These are phyloP conservation scores for Plasmodium adleri DNA, from an alignment of 169 alveolate genomes.

Conservation along the genomic window DNA sequence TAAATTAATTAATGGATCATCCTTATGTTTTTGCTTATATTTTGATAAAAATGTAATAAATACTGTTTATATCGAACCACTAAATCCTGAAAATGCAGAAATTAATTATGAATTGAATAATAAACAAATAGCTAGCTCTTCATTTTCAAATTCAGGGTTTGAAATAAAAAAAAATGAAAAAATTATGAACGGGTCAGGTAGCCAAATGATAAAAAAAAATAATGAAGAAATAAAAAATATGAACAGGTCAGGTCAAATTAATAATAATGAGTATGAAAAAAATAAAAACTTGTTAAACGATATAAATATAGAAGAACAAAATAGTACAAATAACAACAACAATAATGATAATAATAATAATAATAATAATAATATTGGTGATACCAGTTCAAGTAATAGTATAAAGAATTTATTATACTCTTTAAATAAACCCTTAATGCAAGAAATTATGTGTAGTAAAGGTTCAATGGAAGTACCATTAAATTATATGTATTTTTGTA, in stretches of 20 bases:
- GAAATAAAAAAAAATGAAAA: not conserved
- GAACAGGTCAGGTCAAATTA: too few relatives aligned
- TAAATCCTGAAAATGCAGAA: constrained; percentile 38
- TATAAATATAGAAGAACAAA: not conserved
- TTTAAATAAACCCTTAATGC: constrained; percentile 21
- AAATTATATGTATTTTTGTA: constrained; percentile 56
- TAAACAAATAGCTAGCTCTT: not conserved
- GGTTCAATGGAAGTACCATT: constrained; percentile 36
- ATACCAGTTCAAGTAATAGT: not conserved
- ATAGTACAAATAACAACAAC: too few relatives aligned
- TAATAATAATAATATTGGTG: not conserved
- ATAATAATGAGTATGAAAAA: too few relatives aligned
- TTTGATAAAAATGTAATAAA: constrained; percentile 30
- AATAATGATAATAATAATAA: not conserved
- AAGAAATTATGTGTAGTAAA: constrained; percentile 28
- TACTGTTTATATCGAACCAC: constrained; percentile 52
- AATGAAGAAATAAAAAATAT: too few relatives aligned
- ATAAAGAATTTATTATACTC: constrained; percentile 13
- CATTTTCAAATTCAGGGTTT: not conserved
- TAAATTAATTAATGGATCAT: constrained; percentile 22
- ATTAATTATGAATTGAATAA: constrained; percentile 24
- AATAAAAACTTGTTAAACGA: not conserved
- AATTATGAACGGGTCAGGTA: not conserved
- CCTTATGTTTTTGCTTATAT: constrained; percentile 53
- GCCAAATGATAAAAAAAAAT: too few relatives aligned